Evolutionary conservation across 2,329 filamentous ascomycete species (phyloP).

Genomic region (Dothistroma pini): DNA sequence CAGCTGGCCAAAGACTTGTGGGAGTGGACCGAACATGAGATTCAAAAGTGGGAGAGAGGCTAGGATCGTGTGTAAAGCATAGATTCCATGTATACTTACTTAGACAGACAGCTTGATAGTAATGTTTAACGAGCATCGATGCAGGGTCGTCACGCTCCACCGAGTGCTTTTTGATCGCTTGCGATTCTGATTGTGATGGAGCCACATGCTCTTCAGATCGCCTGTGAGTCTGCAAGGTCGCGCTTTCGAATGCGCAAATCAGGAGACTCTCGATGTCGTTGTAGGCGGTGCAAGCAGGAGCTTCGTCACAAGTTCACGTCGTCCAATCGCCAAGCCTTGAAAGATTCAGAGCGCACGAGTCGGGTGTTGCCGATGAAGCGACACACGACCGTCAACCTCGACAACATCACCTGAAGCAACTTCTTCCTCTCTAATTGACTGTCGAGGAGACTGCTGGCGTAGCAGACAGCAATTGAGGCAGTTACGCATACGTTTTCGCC

Average conservation of each 20-base stretch:
- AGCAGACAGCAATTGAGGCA: constrained; percentile 21
- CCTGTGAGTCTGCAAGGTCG: too few species aligned
- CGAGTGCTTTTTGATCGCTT: too few species aligned
- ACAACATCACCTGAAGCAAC: constrained; percentile 1
- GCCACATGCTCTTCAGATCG: too few species aligned
- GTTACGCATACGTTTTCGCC: constrained; percentile 7
- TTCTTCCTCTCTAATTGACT: constrained; percentile 9
- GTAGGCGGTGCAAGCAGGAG: too few species aligned
- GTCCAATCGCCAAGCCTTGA: not conserved
- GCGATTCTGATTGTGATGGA: not conserved
- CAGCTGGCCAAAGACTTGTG: constrained; percentile 36
- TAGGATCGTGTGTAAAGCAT: too few species aligned
- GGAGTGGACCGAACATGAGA: constrained; percentile 37
- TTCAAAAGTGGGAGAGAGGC: constrained; percentile 13
- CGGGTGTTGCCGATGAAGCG: not conserved
- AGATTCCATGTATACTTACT: not conserved
- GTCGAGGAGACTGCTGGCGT: constrained; percentile 25
- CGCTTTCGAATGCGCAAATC: too few species aligned
- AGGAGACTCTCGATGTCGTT: too few species aligned
- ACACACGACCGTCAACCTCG: not conserved
- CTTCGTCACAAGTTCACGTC: too few species aligned
- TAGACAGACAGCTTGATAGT: not conserved
- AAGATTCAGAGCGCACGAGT: not conserved
- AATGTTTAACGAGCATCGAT: not conserved
- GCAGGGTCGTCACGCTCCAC: too few species aligned